Conservation (phyloP, 805 yeast genomes). For the Pichia thaimueangensis region DNA sequence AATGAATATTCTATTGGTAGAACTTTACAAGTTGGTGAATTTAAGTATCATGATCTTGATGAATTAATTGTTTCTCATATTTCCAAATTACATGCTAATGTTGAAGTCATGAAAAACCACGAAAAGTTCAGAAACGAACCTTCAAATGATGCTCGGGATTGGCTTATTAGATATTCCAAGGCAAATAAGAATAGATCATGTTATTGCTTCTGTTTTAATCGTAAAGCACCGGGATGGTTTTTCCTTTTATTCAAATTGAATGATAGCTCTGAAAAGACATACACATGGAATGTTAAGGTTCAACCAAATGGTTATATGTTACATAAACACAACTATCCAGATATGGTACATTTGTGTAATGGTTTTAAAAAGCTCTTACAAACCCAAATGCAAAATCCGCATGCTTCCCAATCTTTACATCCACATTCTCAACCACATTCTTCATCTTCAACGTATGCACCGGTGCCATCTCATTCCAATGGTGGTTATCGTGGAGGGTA, state of each 20-base stretch:
- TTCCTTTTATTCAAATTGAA: constrained; percentile 78
- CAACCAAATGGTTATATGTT: constrained; percentile 80
- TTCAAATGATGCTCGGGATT: constrained; percentile 70
- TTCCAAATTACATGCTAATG: constrained; percentile 73
- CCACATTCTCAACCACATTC: neutral
- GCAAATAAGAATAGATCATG: constrained; percentile 89
- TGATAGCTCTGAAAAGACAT: constrained; percentile 52
- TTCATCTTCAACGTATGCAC: no score
- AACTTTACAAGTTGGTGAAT: constrained; percentile 54
- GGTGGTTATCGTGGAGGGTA: constrained; percentile 13
- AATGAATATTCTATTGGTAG: constrained; percentile 58
- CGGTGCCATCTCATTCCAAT: neutral
- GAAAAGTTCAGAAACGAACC: constrained; percentile 87
- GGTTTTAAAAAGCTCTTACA: constrained; percentile 69
- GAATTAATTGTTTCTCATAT: constrained; percentile 86
- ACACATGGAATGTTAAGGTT: constrained; percentile 88
- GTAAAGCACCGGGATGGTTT: constrained; percentile 92
- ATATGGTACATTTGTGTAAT: constrained; percentile 80
- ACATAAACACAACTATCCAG: constrained; percentile 79
- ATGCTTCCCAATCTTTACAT: neutral
- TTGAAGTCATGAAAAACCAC: constrained; percentile 76
- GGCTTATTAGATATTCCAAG: constrained; percentile 82
- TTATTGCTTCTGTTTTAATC: constrained; percentile 86
- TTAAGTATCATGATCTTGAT: constrained; percentile 79
- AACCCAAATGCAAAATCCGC: constrained; percentile 24